These are phyloP conservation scores for Eustoma russellianum DNA, from an alignment of 257 asterid species.

Conservation along the genomic window DNA sequence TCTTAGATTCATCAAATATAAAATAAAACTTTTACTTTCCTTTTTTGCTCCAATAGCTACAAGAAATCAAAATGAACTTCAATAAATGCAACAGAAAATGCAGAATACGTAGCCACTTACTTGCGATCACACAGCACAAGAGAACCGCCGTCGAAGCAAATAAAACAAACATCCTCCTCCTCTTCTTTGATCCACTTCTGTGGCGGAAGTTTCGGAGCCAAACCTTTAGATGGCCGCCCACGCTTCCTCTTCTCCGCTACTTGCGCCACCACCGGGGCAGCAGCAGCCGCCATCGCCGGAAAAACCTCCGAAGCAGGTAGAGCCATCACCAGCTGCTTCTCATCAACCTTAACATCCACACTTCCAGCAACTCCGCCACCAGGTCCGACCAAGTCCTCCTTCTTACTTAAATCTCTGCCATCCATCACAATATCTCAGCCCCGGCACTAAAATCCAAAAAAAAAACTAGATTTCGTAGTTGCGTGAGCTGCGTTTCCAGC, in stretches of 20 bases:
- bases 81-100: background rate
- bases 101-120: background rate
- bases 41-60: too few species aligned
- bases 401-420: constrained; percentile 20
- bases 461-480: constrained; percentile 11
- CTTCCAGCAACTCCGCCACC: constrained; percentile 16
- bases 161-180: constrained; percentile 93
- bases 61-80: background rate
- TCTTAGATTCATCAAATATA: too few species aligned
- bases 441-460: background rate
- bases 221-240: constrained; percentile 57
- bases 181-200: constrained; percentile 30
- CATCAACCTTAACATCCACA: constrained; percentile 12
- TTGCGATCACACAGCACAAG: constrained; percentile 86
- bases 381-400: constrained; percentile 18
- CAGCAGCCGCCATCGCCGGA: constrained; percentile 9
- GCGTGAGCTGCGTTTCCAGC: background rate
- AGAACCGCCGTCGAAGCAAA: constrained; percentile 94
- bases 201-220: constrained; percentile 36
- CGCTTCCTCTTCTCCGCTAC: constrained; percentile 45
- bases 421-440: constrained; percentile 9
- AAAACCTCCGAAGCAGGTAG: too few species aligned
- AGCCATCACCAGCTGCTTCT: constrained; percentile 2
- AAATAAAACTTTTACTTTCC: too few species aligned
- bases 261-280: constrained; percentile 9